Percentiles rank a stretch among this genome's conserved stretches.
Conservation (phyloP, 352 stramenopile species). For the Pythium periplocum region DNA sequence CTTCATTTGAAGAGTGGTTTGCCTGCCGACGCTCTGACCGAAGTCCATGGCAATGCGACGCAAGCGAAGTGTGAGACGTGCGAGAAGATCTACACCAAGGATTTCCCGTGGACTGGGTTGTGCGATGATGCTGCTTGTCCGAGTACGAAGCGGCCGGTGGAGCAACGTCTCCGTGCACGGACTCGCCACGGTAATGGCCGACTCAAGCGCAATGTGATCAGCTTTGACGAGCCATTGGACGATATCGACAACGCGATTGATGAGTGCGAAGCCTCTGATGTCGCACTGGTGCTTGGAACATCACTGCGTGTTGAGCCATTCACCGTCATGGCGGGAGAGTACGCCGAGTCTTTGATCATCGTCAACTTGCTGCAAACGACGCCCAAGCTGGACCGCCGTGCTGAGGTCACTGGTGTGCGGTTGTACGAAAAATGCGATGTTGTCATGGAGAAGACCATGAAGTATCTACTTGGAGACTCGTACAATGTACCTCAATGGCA, state of each 20-base stretch:
- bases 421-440: constrained; percentile 71
- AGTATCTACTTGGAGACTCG: constrained; percentile 45
- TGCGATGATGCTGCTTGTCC: constrained; percentile 57
- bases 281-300: constrained; percentile 73
- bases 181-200: constrained; percentile 74
- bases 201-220: constrained; percentile 72
- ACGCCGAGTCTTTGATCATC: constrained; percentile 63
- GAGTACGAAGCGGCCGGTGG: constrained; percentile 57
- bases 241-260: constrained; percentile 80
- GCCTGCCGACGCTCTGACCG: constrained; percentile 41
- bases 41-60: constrained; percentile 82
- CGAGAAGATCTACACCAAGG: constrained; percentile 72
- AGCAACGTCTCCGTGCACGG: constrained; percentile 54
- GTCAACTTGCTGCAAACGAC: constrained; percentile 74
- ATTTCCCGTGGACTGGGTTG: constrained; percentile 67
- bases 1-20: constrained; percentile 80
- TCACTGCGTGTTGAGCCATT: constrained; percentile 76
- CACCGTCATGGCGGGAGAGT: constrained; percentile 75
- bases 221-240: constrained; percentile 73
- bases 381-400: constrained; percentile 61
- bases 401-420: constrained; percentile 57
- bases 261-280: constrained; percentile 68
- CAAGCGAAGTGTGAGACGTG: constrained; percentile 82
- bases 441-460: constrained; percentile 74
- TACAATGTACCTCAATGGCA: constrained; percentile 63